These are phyloP conservation scores for Aspergillus carbonarius DNA, from an alignment of 2,329 filamentous ascomycete genomes.

Conservation along the genomic window DNA sequence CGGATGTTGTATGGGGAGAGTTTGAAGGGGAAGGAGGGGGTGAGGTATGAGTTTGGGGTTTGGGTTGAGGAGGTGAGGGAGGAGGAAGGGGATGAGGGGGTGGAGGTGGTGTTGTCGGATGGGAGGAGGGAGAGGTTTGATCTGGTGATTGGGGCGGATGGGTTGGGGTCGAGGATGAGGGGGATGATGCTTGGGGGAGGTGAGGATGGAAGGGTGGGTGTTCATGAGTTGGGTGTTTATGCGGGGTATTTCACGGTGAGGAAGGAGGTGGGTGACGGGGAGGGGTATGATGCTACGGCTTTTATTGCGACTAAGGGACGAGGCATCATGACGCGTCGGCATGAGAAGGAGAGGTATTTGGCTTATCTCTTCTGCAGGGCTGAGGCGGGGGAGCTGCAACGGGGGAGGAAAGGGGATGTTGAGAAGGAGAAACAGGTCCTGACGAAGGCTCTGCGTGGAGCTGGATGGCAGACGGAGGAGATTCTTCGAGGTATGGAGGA, in stretches of 20 bases:
- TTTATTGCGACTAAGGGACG: constrained; percentile 40
- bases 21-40: constrained; percentile 15
- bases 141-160: constrained; percentile 33
- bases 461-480: constrained; percentile 48
- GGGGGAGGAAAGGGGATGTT: constrained; percentile 27
- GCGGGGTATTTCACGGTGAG: constrained; percentile 41
- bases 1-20: constrained; percentile 41
- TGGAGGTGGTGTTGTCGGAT: constrained; percentile 26
- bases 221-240: constrained; percentile 27
- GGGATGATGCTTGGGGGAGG: constrained; percentile 17
- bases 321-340: constrained; percentile 44
- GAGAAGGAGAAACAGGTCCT: constrained; percentile 32
- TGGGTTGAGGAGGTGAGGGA: constrained; percentile 29
- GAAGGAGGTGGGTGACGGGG: constrained; percentile 23
- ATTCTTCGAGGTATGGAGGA: constrained; percentile 45
- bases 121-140: constrained; percentile 24
- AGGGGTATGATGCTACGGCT: constrained; percentile 38
- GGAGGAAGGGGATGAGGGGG: constrained; percentile 2
- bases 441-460: constrained; percentile 41
- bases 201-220: no score
- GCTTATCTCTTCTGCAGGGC: constrained; percentile 38
- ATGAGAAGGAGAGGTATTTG: constrained; percentile 38
- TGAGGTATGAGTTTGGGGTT: constrained; percentile 34
- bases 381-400: constrained; percentile 26
- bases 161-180: constrained; percentile 24